These are phyloP conservation scores for Yamadazyma ubonensis DNA, from an alignment of 805 yeast genomes.

Conservation along the genomic window DNA sequence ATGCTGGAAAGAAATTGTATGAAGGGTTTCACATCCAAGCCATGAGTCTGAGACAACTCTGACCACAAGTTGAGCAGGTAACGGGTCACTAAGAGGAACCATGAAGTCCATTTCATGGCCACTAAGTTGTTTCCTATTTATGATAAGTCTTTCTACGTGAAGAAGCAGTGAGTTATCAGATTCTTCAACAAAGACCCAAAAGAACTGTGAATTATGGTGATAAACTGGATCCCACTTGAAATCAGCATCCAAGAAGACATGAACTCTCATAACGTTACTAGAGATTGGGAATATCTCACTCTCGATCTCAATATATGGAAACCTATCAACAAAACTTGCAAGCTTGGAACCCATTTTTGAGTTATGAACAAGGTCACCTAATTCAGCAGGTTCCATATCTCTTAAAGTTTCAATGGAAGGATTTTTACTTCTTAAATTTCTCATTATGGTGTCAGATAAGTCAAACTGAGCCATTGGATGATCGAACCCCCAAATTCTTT, in stretches of 20 bases:
- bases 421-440: conserved; percentile 59
- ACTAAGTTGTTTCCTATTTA: conserved; percentile 56
- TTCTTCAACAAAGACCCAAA: conserved; percentile 93
- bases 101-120: conserved; percentile 82
- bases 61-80: conserved; percentile 85
- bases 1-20: conserved; percentile 84
- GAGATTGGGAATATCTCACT: conserved; percentile 91
- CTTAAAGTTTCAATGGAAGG: conserved; percentile 71
- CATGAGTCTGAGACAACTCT: conserved; percentile 81
- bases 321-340: conserved; percentile 58
- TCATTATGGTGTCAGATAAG: conserved; percentile 62
- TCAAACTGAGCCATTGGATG: conserved; percentile 91
- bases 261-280: conserved; percentile 78
- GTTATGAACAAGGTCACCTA: conserved; percentile 91
- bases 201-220: conserved; percentile 83
- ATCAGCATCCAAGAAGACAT: conserved; percentile 66
- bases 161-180: conserved; percentile 69
- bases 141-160: conserved; percentile 78
- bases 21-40: conserved; percentile 80
- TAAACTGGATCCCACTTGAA: conserved; percentile 80
- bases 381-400: conserved; percentile 69
- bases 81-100: conserved; percentile 85
- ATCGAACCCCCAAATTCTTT: conserved; percentile 81
- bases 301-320: conserved; percentile 73
- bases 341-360: conserved; percentile 65